phyloP scores from a whole-genome alignment of 495 filamentous ascomycete genomes.

The Aspergillus incahuasiensis region DNA sequence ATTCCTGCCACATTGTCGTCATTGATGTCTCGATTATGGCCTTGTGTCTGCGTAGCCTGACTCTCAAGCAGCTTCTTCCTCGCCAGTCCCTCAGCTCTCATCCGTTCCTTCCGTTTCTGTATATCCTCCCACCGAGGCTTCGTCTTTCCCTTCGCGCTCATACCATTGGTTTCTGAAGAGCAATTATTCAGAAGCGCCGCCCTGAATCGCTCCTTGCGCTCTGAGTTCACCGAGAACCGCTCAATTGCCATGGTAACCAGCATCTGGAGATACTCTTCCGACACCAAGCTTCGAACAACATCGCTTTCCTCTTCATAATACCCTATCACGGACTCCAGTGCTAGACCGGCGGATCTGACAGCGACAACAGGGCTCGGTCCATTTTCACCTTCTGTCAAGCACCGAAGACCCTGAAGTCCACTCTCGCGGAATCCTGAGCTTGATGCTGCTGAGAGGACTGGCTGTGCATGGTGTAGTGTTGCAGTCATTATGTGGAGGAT shows the following conservation, averaged over 20 bases:
- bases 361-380: slow-evolving; percentile 67
- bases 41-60: slow-evolving; percentile 1
- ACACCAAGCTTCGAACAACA: slow-evolving; percentile 40
- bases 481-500: slow-evolving; percentile 83
- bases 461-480: slow-evolving; percentile 64
- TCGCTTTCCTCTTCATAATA: slow-evolving; percentile 36
- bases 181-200: slow-evolving; percentile 19
- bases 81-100: slow-evolving; percentile 56
- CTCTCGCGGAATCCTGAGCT: slow-evolving; percentile 86
- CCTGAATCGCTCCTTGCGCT: slow-evolving; percentile 62
- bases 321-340: slow-evolving; percentile 74
- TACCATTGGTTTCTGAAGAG: slow-evolving; percentile 9
- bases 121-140: slow-evolving; percentile 53
- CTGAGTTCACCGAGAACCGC: slow-evolving; percentile 67
- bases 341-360: slow-evolving; percentile 72
- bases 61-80: slow-evolving; percentile 33
- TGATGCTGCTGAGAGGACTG: slow-evolving; percentile 66
- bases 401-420: slow-evolving; percentile 52
- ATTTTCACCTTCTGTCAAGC: slow-evolving; percentile 29
- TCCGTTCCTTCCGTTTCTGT: slow-evolving; percentile 52
- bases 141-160: slow-evolving; percentile 21
- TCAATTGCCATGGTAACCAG: slow-evolving; percentile 68
- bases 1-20: slow-evolving; percentile 5
- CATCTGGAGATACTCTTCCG: slow-evolving; percentile 55
- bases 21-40: slow-evolving; percentile 11